These are phyloP conservation scores for Mycena galericulata DNA, from an alignment of 768 basidiomycete genomes.

Conservation along the genomic window DNA sequence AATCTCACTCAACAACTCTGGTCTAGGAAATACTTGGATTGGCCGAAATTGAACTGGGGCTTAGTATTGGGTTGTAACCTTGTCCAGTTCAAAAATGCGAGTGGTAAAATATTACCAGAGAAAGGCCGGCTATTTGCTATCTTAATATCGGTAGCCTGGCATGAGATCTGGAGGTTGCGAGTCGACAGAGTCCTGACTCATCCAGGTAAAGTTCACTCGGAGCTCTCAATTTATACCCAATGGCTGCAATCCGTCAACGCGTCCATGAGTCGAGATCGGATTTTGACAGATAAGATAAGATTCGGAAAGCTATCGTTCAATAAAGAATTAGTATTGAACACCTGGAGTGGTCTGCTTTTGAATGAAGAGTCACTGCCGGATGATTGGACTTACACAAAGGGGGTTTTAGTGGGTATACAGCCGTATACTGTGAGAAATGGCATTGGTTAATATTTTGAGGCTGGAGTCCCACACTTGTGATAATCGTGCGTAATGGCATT, in stretches of 20 bases:
- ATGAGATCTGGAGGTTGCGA: not conserved
- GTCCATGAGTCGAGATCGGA: not conserved
- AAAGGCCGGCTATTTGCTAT: not conserved
- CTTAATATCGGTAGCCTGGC: not conserved
- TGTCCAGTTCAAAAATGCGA: not conserved
- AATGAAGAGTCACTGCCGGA: not conserved
- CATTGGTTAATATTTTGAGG: not conserved
- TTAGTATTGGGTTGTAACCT: no score
- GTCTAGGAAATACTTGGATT: not conserved
- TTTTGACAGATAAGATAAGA: not conserved
- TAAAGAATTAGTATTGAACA: no score
- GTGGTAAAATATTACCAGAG: not conserved
- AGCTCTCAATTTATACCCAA: not conserved
- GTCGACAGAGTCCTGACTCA: not conserved
- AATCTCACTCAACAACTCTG: not conserved
- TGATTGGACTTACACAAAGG: not conserved
- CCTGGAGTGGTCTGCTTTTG: not conserved
- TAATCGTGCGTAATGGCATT: not conserved
- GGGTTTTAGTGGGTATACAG: not conserved
- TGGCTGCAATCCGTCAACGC: not conserved
- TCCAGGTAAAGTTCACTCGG: not conserved
- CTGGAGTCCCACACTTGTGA: not conserved
- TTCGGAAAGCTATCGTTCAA: not conserved
- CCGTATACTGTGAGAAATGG: not conserved
- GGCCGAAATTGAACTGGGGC: slow-evolving; percentile 2